These are phyloP conservation scores for Avena sativa DNA, from an alignment of 176 grass and related monocot species.

Conservation along the genomic window DNA sequence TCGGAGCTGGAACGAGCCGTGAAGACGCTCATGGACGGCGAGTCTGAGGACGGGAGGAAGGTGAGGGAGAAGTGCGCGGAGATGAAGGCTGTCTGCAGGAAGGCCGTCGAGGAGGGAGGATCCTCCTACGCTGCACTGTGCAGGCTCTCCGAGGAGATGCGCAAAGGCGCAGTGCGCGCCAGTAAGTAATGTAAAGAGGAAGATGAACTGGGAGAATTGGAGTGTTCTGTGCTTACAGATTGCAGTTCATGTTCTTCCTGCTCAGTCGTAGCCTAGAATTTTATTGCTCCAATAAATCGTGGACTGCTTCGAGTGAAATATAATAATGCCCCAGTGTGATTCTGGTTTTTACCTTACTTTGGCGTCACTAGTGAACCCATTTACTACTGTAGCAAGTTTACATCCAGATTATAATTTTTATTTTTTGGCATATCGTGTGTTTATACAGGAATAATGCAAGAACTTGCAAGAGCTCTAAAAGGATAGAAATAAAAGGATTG, in stretches of 20 bases:
- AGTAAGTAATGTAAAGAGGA: background rate
- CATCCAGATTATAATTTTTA: no score
- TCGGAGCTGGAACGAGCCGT: slow-evolving; percentile 16
- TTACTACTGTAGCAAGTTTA: no score
- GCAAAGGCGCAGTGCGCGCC: background rate
- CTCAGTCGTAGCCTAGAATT: background rate
- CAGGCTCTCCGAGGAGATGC: background rate
- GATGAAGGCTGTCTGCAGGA: slow-evolving; percentile 5
- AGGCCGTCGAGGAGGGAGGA: slow-evolving; percentile 14
- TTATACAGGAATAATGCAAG: no score
- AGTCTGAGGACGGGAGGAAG: background rate
- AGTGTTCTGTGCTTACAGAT: background rate
- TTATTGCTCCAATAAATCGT: background rate
- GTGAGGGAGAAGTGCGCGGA: slow-evolving; percentile 4
- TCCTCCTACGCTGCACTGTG: background rate
- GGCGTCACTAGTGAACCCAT: no score
- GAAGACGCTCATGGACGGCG: slow-evolving; percentile 11
- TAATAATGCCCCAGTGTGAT: no score
- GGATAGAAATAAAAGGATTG: no score
- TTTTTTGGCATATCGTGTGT: no score
- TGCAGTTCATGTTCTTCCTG: background rate
- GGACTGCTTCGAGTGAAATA: no score
- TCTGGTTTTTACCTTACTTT: no score
- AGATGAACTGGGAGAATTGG: background rate
- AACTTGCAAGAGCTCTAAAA: no score